Percentiles rank a stretch among this genome's conserved stretches.
These are phyloP conservation scores for Clarireedia sp. DNA, from an alignment of 2,329 filamentous ascomycete species.

Conservation along the genomic window DNA sequence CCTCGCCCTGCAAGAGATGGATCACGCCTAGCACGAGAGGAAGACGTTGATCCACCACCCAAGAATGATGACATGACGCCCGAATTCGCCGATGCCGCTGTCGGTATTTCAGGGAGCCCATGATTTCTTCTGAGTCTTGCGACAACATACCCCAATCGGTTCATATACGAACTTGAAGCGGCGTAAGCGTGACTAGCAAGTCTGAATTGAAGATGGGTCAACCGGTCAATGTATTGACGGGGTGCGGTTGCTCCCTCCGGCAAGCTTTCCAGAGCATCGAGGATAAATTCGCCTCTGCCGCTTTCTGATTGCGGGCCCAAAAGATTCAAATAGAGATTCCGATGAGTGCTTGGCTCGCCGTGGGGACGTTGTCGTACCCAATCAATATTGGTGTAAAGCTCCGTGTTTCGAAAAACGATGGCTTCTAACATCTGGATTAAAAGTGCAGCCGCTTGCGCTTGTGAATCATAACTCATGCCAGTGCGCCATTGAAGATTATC, in stretches of 20 bases:
- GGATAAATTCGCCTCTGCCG: conserved; percentile 19
- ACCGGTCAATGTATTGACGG: conserved; percentile 14
- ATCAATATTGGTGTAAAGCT: conserved; percentile 17
- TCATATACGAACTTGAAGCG: conserved; percentile 1
- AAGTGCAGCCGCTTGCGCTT: conserved; percentile 19
- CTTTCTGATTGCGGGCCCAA: conserved; percentile 17
- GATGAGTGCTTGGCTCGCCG: conserved; percentile 20
- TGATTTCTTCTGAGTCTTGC: neutral
- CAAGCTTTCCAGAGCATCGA: conserved; percentile 23
- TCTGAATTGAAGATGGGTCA: conserved; percentile 7
- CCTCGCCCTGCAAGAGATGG: neutral
- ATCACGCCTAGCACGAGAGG: neutral
- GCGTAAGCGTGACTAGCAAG: neutral
- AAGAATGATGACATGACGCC: conserved; percentile 10
- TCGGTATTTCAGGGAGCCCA: neutral
- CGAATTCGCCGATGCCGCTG: neutral
- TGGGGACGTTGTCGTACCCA: conserved; percentile 18
- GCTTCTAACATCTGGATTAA: conserved; percentile 24
- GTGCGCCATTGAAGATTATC: conserved; percentile 17
- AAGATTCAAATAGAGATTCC: conserved; percentile 25
- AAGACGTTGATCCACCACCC: neutral
- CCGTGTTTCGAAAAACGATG: conserved; percentile 20
- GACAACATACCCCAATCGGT: neutral
- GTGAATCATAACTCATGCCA: conserved; percentile 13
- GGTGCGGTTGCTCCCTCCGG: conserved; percentile 21